phyloP scores from a whole-genome alignment of 257 asterid species.

The Petunia axillaris region DNA sequence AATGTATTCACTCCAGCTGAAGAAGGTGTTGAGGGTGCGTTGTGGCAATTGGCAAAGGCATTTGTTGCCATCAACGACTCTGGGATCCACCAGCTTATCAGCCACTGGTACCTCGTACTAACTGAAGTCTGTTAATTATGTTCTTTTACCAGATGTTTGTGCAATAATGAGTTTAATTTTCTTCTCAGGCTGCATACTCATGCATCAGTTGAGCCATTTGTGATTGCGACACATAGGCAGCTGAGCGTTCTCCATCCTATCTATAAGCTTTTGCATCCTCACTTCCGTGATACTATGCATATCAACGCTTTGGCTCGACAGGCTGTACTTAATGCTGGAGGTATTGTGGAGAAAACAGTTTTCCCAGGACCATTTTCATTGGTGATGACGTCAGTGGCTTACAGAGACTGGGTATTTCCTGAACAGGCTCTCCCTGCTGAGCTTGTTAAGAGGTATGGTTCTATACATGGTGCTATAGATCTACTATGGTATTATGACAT shows the following conservation, averaged over 20 bases:
- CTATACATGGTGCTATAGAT: background rate
- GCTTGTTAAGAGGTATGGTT: background rate
- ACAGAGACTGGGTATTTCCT: background rate
- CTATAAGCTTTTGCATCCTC: background rate
- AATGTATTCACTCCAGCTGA: constrained; percentile 32
- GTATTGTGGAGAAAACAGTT: background rate
- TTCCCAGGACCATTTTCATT: background rate
- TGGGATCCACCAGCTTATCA: constrained; percentile 33
- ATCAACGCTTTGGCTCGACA: constrained; percentile 5
- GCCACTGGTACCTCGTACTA: constrained; percentile 25
- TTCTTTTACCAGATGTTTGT: background rate
- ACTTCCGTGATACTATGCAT: background rate
- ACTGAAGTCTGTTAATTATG: background rate
- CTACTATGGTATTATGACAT: background rate
- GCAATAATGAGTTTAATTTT: background rate
- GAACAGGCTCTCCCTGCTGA: background rate
- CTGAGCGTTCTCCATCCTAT: background rate
- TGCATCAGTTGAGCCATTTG: background rate
- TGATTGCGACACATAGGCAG: background rate
- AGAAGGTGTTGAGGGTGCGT: constrained; percentile 21
- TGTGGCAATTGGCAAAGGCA: constrained; percentile 39
- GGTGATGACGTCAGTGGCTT: background rate
- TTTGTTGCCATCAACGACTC: constrained; percentile 35
- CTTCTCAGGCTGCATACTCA: background rate
- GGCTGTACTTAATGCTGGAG: background rate